Evolutionary conservation across 1,284 basidiomycete species (phyloP), one percentile per base, ranked within the genome.

Genomic region (Sporisorium iseilematis-ciliati): DNA sequence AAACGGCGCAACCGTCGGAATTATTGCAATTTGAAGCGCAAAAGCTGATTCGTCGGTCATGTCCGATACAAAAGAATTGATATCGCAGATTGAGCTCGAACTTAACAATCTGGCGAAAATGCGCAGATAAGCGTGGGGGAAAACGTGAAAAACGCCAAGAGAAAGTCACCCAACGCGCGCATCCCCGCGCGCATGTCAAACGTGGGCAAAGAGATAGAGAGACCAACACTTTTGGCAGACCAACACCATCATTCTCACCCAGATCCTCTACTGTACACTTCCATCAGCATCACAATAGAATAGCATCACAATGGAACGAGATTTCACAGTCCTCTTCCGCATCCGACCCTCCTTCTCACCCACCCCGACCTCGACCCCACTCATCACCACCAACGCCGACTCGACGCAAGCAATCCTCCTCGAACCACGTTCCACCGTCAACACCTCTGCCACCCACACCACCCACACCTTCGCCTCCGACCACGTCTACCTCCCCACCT

Each of bases 321-420:
- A 72, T 29, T 66, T 66, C 16, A 65, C 69, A 5, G 62, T 72
- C 26, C n/a, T 72, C 29, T 72, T 72, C 20, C 63, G 69, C 23
- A 26, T 71, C 31, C 68, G 68, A 20, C 63, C 68, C 23, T 59
- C 63, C 16, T 54, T 58, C 40, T 25, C 26, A 38, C n/a, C 45
- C 2, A 1, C 33, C 20, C 3, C 45, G 4, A n/a, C n/a, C n/a
- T 35, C 55, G 2, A 25, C 33, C n/a, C 52, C 26, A 0, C 48
- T 49, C 18, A 33, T 49, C 54, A 56, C 31, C n/a, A 21, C 26
- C 40, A 25, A 54, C 42, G 3, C 41, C 45, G 33, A 43, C 55
- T 18, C 26, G 7, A n/a, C 48, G 16, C 41, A 58, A 4, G 45
- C 60, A 6, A 51, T 23, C 29, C 25, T 71, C 29, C 57, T 46